Evolutionary conservation across 345 rosid species (phyloP).

Genomic region (Euphorbia peplus): DNA sequence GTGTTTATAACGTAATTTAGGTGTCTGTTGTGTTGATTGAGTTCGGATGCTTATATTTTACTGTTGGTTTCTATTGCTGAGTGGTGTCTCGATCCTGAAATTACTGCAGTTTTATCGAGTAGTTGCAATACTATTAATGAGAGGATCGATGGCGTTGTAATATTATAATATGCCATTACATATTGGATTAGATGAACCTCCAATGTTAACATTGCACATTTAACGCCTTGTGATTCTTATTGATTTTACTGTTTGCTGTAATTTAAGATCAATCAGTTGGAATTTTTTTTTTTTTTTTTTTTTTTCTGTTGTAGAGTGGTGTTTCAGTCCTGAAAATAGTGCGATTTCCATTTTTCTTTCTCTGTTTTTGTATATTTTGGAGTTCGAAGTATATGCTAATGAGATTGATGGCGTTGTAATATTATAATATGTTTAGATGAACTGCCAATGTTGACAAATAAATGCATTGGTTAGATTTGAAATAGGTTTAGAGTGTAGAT

Average conservation of each 20-base stretch:
- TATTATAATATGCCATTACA: too few relatives aligned
- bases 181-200: too few relatives aligned
- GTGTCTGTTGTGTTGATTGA: neutral
- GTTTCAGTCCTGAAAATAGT: neutral
- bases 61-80: too few relatives aligned
- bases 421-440: neutral
- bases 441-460: conserved; percentile 1
- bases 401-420: neutral
- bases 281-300: neutral
- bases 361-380: neutral
- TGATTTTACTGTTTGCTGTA: too few relatives aligned
- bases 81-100: too few relatives aligned
- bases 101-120: too few relatives aligned
- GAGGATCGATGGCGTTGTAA: too few relatives aligned
- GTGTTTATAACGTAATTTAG: neutral
- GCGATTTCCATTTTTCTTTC: conserved; percentile 2
- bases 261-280: neutral
- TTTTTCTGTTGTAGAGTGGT: neutral
- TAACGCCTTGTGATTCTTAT: too few relatives aligned
- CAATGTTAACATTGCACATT: too few relatives aligned
- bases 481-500: neutral
- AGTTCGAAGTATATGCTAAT: neutral
- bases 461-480: neutral
- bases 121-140: too few relatives aligned
- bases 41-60: neutral